Base-by-base conservation (phyloP, 257 asterid species). In the Solanum chiquidenum region DNA sequence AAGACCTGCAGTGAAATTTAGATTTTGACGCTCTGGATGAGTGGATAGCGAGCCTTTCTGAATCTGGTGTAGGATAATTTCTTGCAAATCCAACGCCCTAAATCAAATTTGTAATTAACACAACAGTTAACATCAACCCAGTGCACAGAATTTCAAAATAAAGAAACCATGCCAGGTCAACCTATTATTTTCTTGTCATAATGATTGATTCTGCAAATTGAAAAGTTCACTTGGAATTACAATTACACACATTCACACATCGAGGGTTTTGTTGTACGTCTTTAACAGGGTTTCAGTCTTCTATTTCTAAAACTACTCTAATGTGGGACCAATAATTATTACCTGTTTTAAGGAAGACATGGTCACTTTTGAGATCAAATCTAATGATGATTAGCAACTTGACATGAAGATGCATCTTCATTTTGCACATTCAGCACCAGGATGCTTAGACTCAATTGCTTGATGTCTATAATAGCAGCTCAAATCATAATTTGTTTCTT, bases 21-120 rank as follows among this genome's bases (percentile, higher is more conserved):
- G 94, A 91, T 79, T 68, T 91, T 66, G 98, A 89, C 23, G 90
- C 91, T 86, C 92, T 93, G 25, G 95, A 95, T 75, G 98, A 96
- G 90, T 95, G 99, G 92, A 93, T 90, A 76, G 94, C 92, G 85
- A 88, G 93, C 89, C 88, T 88, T 92, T 91, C 93, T 5, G 92
- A 89, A 55, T 91, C 94, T 33, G 92, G 87, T 60, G 66, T 92
- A 90, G 91, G 94, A 91, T 87, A 75, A 73, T 84, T 90, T 89
- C 95, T 91, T 69, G 87, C 88, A 29, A 89, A 91, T 71, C 89
- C 93, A 49, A 92, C 83, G 76, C 91, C 94, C 98, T 94, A 92
- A 35, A 46, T 49, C 68, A 82, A 85, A 89, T 58, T 91, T 80
- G 88, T n/a, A 83, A 83, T 86, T 18, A 64, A 37, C 20, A 86